These are phyloP conservation scores for Anthostomella pinea DNA, from an alignment of 2,329 filamentous ascomycete genomes.

Conservation along the genomic window DNA sequence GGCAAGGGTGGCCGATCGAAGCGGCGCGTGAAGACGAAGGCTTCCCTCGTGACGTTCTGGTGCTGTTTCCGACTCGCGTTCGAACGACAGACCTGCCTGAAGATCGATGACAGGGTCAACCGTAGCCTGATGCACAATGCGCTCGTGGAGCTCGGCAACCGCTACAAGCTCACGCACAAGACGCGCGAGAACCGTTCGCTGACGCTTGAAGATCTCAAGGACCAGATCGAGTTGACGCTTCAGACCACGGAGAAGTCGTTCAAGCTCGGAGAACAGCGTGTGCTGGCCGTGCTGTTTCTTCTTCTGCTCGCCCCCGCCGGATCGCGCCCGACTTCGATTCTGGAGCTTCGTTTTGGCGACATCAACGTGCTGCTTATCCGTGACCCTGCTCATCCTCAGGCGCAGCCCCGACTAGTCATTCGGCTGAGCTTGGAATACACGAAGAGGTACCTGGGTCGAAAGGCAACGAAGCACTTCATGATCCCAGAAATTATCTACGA, in stretches of 20 bases:
- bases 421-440: background rate
- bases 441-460: background rate
- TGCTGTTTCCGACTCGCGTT: no score
- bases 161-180: no score
- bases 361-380: background rate
- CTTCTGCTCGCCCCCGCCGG: background rate
- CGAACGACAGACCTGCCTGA: no score
- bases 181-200: background rate
- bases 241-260: constrained; percentile 1
- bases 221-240: background rate
- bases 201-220: background rate
- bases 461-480: background rate
- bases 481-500: constrained; percentile 5
- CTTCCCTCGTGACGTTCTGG: no score
- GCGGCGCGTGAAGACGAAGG: no score
- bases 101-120: no score
- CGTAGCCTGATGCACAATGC: no score
- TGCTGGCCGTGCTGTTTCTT: constrained; percentile 3
- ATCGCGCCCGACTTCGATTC: background rate
- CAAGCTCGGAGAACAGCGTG: background rate
- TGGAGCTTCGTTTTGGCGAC: background rate
- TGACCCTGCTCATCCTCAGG: background rate
- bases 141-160: no score
- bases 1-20: no score
- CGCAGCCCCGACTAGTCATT: background rate